phyloP scores from a whole-genome alignment of 495 filamentous ascomycete species.

The Chaetomidium leptoderma region DNA sequence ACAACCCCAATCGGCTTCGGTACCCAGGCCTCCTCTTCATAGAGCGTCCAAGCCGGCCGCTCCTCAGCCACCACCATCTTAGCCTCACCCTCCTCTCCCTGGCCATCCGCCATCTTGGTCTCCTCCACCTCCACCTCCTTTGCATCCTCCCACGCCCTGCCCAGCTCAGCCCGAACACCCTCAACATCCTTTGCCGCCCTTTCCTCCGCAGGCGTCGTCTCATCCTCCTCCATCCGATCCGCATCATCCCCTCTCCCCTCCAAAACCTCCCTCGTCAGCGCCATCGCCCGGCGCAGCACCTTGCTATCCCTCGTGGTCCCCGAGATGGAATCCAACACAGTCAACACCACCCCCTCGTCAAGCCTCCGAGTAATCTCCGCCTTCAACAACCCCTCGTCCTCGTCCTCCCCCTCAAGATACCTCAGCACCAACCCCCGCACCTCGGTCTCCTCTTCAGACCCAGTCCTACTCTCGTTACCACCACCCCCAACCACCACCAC shows the following conservation, averaged over 20 bases:
- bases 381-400: slow-evolving; percentile 6
- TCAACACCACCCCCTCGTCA: slow-evolving; percentile 29
- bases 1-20: slow-evolving; percentile 61
- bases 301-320: slow-evolving; percentile 31
- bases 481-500: not conserved
- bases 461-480: slow-evolving; percentile 12
- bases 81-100: slow-evolving; percentile 16
- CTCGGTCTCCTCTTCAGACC: slow-evolving; percentile 13
- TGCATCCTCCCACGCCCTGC: slow-evolving; percentile 19
- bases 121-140: slow-evolving; percentile 19
- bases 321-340: slow-evolving; percentile 32
- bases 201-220: slow-evolving; percentile 14
- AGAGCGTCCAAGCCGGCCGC: slow-evolving; percentile 47
- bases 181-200: slow-evolving; percentile 27
- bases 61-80: slow-evolving; percentile 17
- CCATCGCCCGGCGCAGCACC: slow-evolving; percentile 34
- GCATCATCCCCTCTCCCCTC: slow-evolving; percentile 1
- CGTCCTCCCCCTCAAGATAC: slow-evolving; percentile 26
- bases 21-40: slow-evolving; percentile 52
- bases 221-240: slow-evolving; percentile 22
- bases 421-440: not conserved
- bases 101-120: slow-evolving; percentile 9
- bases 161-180: slow-evolving; percentile 31
- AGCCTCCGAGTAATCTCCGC: slow-evolving; percentile 27
- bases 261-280: slow-evolving; percentile 31